Evolutionary conservation across 2,329 filamentous ascomycete species (phyloP).

Genomic region (Penicillium hordei): DNA sequence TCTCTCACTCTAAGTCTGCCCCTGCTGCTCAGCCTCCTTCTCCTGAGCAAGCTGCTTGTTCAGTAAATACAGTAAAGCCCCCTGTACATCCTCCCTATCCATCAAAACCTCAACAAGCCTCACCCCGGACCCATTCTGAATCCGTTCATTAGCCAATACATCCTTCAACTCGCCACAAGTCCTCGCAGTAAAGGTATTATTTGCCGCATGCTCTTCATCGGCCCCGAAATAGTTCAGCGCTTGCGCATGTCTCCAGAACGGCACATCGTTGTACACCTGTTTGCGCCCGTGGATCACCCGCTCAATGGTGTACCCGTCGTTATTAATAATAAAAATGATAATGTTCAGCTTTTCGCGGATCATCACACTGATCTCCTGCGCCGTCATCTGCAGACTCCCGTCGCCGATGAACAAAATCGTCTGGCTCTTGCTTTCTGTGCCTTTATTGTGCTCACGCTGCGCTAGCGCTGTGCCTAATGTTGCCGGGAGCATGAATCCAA

Average conservation of each 20-base stretch:
- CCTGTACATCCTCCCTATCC: conserved; percentile 40
- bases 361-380: conserved; percentile 65
- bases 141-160: conserved; percentile 38
- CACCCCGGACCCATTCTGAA: conserved; percentile 41
- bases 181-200: conserved; percentile 43
- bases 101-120: conserved; percentile 47
- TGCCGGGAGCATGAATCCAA: conserved; percentile 61
- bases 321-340: conserved; percentile 57
- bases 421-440: conserved; percentile 36
- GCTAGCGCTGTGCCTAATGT: conserved; percentile 59
- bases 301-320: conserved; percentile 61
- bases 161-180: conserved; percentile 50
- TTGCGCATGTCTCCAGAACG: conserved; percentile 53
- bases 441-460: conserved; percentile 26
- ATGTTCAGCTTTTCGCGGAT: conserved; percentile 55
- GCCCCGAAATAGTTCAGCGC: conserved; percentile 53
- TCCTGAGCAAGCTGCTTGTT: conserved; percentile 33
- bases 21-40: conserved; percentile 13
- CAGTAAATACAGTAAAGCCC: conserved; percentile 33
- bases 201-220: conserved; percentile 34
- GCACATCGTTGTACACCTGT: conserved; percentile 57
- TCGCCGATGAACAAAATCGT: conserved; percentile 63
- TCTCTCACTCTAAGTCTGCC: background rate
- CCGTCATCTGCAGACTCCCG: conserved; percentile 66
- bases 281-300: conserved; percentile 57